These are phyloP conservation scores for Insectozyma bohioensis DNA, from an alignment of 1,139 yeast genomes.

Conservation along the genomic window DNA sequence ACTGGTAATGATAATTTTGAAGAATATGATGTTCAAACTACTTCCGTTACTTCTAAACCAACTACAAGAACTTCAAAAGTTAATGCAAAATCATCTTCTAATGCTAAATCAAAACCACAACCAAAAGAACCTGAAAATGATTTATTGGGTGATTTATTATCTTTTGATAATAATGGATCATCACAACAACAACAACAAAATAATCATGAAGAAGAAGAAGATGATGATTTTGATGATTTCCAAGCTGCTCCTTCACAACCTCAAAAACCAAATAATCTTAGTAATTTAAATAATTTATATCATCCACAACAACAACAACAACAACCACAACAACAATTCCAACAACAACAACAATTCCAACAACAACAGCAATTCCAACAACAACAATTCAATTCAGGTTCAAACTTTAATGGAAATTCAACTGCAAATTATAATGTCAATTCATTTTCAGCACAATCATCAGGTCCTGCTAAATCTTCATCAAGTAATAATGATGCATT, in stretches of 20 bases:
- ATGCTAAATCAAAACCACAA: constrained; percentile 15
- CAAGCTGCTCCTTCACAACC: constrained; percentile 68
- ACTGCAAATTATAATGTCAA: constrained; percentile 3
- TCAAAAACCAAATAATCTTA: constrained; percentile 25
- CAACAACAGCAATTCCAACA: constrained; percentile 16
- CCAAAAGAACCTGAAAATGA: constrained; percentile 30
- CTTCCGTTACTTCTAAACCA: constrained; percentile 32
- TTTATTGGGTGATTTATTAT: constrained; percentile 55
- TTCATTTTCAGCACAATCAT: constrained; percentile 9
- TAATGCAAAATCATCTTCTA: constrained; percentile 32
- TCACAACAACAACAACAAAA: constrained; percentile 1
- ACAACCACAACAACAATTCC: constrained; percentile 16
- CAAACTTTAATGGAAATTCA: constrained; percentile 9
- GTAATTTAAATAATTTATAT: constrained; percentile 42
- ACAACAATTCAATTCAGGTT: constrained; percentile 2
- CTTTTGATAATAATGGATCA: constrained; percentile 39
- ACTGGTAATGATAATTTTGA: constrained; percentile 55
- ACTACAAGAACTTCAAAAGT: constrained; percentile 43
- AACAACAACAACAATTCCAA: constrained; percentile 17
- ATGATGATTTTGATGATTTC: constrained; percentile 93
- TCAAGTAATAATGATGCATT: constrained; percentile 64
- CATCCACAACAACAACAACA: constrained; percentile 18
- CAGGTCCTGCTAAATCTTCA: constrained; percentile 36
- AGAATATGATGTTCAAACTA: constrained; percentile 59
- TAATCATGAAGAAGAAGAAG: constrained; percentile 52